A percentile compares a stretch with the other conserved stretches of the same genome.
phyloP scores from a whole-genome alignment of 495 filamentous ascomycete species.

The Xanthoparmelia taractica region DNA sequence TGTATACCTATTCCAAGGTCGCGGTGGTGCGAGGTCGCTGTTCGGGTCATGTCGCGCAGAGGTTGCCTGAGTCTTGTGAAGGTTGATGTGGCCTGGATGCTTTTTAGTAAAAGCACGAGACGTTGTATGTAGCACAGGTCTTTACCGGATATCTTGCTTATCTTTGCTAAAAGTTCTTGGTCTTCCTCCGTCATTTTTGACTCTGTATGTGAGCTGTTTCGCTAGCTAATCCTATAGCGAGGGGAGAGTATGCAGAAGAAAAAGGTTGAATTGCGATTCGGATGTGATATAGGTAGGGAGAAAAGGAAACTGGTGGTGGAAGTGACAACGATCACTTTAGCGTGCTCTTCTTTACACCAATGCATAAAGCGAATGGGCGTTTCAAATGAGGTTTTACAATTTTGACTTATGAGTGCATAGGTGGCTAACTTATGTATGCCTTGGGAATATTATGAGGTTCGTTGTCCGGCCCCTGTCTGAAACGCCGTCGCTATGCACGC shows the following conservation, averaged over 20 bases:
- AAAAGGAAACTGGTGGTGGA: neutral
- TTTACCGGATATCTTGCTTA: slow-evolving; percentile 66
- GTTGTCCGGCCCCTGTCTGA: neutral
- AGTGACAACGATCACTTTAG: neutral
- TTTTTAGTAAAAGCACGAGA: slow-evolving; percentile 29
- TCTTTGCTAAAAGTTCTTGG: slow-evolving; percentile 66
- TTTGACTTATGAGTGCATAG: too few species aligned
- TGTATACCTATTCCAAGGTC: slow-evolving; percentile 20
- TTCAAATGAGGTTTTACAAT: too few species aligned
- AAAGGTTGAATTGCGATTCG: too few species aligned
- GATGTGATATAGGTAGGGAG: neutral
- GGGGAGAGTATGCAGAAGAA: neutral
- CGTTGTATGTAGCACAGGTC: slow-evolving; percentile 27
- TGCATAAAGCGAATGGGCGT: too few species aligned
- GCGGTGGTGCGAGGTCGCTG: neutral
- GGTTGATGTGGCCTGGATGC: slow-evolving; percentile 67
- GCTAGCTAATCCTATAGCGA: neutral
- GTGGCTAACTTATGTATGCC: too few species aligned
- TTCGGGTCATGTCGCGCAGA: slow-evolving; percentile 24
- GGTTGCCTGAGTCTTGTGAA: slow-evolving; percentile 59
- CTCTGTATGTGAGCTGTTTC: neutral
- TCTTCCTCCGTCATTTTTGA: slow-evolving; percentile 57
- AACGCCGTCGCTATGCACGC: slow-evolving; percentile 16
- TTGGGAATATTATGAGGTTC: too few species aligned
- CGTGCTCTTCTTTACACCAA: neutral